A percentile compares a stretch with the other conserved stretches of the same genome.
phyloP scores from a whole-genome alignment of 257 asterid genomes.

The Leonotis leonurus region DNA sequence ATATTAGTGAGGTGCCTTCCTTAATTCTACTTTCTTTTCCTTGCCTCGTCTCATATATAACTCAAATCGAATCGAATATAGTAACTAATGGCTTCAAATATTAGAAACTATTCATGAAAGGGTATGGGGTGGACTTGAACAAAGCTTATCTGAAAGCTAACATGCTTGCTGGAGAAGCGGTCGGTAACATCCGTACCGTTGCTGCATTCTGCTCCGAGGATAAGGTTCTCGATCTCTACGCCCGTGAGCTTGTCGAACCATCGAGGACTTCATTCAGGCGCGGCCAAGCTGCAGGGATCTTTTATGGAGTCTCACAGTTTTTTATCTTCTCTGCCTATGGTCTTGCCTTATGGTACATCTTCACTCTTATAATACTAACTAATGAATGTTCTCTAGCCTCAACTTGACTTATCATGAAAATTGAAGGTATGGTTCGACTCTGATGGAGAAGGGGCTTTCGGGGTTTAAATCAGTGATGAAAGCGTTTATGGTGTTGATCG shows the following conservation, averaged over 20 bases:
- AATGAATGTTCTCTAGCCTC: too few relatives aligned
- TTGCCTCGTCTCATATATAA: too few relatives aligned
- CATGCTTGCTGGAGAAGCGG: slow-evolving; percentile 98
- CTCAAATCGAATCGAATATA: too few relatives aligned
- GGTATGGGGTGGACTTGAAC: slow-evolving; percentile 83
- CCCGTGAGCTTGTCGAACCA: slow-evolving; percentile 72
- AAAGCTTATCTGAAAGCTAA: slow-evolving; percentile 93
- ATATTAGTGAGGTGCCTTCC: slow-evolving; percentile 78
- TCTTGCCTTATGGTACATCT: slow-evolving; percentile 81
- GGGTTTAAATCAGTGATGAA: slow-evolving; percentile 87
- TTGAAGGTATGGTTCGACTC: slow-evolving; percentile 79
- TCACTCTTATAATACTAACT: too few relatives aligned
- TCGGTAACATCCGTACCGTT: slow-evolving; percentile 86
- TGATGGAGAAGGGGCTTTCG: slow-evolving; percentile 81
- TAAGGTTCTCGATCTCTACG: slow-evolving; percentile 69
- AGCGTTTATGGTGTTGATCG: slow-evolving; percentile 81
- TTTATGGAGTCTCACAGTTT: slow-evolving; percentile 87
- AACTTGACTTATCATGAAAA: too few relatives aligned
- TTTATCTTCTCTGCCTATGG: slow-evolving; percentile 92
- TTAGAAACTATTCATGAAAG: slow-evolving; percentile 91
- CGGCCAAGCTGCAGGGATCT: slow-evolving; percentile 89
- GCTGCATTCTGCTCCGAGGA: slow-evolving; percentile 95
- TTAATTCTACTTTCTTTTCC: background rate
- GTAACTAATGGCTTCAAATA: too few relatives aligned
- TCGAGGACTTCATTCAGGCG: slow-evolving; percentile 69